Base-by-base conservation (phyloP, 2,329 filamentous ascomycete species). In the Trichoderma gracile region DNA sequence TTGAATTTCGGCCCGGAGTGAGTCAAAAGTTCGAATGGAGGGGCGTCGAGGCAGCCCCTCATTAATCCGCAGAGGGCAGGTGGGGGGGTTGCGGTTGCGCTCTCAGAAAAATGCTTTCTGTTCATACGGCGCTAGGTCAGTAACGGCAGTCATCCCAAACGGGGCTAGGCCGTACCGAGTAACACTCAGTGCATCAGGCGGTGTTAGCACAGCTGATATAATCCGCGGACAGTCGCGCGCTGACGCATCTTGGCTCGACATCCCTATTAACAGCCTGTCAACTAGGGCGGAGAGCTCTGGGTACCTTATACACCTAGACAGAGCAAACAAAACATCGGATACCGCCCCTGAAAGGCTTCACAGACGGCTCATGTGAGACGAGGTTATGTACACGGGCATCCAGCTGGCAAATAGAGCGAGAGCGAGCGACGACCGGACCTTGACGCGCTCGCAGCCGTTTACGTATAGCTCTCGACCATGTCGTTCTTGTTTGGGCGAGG, bases 401-500 rank as follows among this genome's bases (percentile, higher is more conserved):
- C n/a, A 14, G 42, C 42, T 56, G 45, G 42, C 43, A 49, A 21
- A 56, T 49, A 47, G 47, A 54, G 57, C 46, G 47, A 23, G 23
- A 49, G 52, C 46, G 47, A 23, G 23, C 43, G 52, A 58, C 52
- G 62, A 58, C 49, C 59, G 49, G 59, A 46, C 15, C 49, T 14
- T 42, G 25, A 21, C 49, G 25, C 45, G 47, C 25, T 49, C 58
- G 30, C 21, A 52, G 23, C 57, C 47, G 33, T 33, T 33, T 33
- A 9, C 30, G 30, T 14, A 38, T 38, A 19, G 53, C 40, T 33
- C 55, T 43, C 25, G 23, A 62, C 38, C 23, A 84, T 84, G 82
- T 84, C 84, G 38, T 86, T 86, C 72, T 75, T 86, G 54, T 86
- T 86, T 68, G 82, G 82, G 65, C 78, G 84, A 71, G 79, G 79